Conservation (phyloP, 2,329 filamentous ascomycete genomes). For the Aureobasidium sp. region DNA sequence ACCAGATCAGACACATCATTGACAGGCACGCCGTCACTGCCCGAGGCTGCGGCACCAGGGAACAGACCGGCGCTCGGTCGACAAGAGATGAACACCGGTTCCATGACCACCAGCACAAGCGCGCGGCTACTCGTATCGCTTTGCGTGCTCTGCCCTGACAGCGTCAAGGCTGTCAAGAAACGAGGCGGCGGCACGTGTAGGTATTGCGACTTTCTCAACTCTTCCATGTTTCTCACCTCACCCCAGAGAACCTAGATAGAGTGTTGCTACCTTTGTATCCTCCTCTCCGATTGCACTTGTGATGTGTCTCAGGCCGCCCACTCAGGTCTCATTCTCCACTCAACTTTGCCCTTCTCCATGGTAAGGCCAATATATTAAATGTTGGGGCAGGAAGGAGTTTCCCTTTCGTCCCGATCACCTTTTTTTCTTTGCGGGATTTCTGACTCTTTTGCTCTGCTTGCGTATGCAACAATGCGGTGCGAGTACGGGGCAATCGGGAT, state of each 20-base stretch:
- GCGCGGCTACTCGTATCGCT: not conserved
- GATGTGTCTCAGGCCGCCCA: not conserved
- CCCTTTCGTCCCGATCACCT: not conserved
- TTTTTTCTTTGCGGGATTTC: not conserved
- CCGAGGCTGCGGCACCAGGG: not conserved
- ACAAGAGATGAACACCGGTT: not conserved
- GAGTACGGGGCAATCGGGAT: not conserved
- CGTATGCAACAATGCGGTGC: not conserved
- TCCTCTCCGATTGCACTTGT: not conserved
- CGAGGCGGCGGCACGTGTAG: not conserved
- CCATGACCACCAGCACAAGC: not conserved
- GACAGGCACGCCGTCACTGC: constrained; percentile 2
- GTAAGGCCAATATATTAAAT: not conserved
- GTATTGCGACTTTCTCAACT: not conserved
- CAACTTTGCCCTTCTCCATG: not conserved
- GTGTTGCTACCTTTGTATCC: not conserved
- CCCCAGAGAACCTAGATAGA: not conserved
- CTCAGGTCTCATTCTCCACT: not conserved
- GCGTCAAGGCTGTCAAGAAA: not conserved
- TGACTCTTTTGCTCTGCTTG: not conserved
- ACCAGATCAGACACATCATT: not conserved
- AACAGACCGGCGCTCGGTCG: not conserved
- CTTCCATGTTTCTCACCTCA: not conserved
- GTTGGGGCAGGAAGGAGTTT: not conserved
- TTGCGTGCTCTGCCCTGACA: not conserved